These are phyloP conservation scores for Harrya chromipes DNA, from an alignment of 768 basidiomycete genomes.

Conservation along the genomic window DNA sequence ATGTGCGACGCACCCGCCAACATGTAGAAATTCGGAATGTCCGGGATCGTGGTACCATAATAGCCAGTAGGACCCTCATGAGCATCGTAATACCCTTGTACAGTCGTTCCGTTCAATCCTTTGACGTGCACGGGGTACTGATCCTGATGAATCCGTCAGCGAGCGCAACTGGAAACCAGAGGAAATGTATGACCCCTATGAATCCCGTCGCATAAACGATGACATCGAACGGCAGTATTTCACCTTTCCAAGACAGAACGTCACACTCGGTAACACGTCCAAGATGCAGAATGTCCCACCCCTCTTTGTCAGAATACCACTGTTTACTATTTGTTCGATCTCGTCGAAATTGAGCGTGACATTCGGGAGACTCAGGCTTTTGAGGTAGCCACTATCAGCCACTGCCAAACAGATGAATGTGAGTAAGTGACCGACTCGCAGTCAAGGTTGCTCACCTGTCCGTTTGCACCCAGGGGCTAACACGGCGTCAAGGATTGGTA, in stretches of 20 bases:
- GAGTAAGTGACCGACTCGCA: neutral
- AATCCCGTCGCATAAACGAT: slow-evolving; percentile 36
- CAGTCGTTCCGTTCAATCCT: slow-evolving; percentile 21
- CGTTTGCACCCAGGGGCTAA: slow-evolving; percentile 63
- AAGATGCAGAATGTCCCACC: slow-evolving; percentile 1
- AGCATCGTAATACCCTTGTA: slow-evolving; percentile 27
- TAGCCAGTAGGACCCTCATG: slow-evolving; percentile 36
- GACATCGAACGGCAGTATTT: slow-evolving; percentile 30
- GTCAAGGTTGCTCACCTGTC: slow-evolving; percentile 17
- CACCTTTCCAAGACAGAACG: slow-evolving; percentile 16
- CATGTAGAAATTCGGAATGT: slow-evolving; percentile 37
- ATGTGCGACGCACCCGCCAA: slow-evolving; percentile 23
- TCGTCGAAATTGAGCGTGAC: slow-evolving; percentile 26
- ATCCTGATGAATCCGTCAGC: slow-evolving; percentile 15
- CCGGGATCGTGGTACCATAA: slow-evolving; percentile 31
- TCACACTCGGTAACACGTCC: neutral
- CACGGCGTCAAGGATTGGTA: neutral
- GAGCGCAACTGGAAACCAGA: neutral
- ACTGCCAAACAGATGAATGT: slow-evolving; percentile 9
- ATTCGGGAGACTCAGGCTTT: slow-evolving; percentile 20
- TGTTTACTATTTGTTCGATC: slow-evolving; percentile 14
- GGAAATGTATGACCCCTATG: slow-evolving; percentile 17
- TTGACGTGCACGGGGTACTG: slow-evolving; percentile 21
- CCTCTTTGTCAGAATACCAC: slow-evolving; percentile 25
- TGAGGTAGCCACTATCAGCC: slow-evolving; percentile 28